phyloP scores from a whole-genome alignment of 305 asterid species.

The Plantago rigida region DNA sequence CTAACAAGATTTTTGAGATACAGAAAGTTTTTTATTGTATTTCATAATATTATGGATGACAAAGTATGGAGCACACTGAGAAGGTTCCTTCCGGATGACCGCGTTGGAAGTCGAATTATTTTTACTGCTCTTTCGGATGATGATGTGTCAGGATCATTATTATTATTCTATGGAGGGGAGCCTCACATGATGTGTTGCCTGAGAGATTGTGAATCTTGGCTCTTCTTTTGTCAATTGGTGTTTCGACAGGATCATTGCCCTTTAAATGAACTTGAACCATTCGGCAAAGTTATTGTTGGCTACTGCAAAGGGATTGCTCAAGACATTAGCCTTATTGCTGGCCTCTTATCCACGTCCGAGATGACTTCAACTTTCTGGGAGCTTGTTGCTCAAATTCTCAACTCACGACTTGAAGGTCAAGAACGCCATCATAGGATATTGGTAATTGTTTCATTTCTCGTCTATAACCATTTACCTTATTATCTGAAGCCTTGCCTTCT shows the following conservation, averaged over 20 bases:
- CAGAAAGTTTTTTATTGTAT: neutral
- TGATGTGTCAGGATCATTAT: neutral
- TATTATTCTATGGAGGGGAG: neutral
- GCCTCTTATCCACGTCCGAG: neutral
- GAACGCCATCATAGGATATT: too few species aligned
- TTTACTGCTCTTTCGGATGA: neutral
- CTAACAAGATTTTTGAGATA: neutral
- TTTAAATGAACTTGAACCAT: neutral
- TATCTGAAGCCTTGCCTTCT: too few species aligned
- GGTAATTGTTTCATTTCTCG: too few species aligned
- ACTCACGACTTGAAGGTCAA: neutral
- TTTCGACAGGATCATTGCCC: constrained; percentile 5
- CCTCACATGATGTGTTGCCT: constrained; percentile 5
- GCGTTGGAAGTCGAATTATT: neutral
- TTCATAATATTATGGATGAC: neutral
- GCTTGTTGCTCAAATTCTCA: neutral
- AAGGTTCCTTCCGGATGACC: neutral
- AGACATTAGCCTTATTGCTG: neutral
- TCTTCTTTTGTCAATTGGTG: neutral
- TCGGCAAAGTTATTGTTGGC: neutral
- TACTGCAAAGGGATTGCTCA: constrained; percentile 12
- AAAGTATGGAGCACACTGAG: neutral
- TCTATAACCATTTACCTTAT: too few species aligned
- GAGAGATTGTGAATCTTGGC: neutral
- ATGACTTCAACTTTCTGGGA: neutral